These are phyloP conservation scores for Rhodotorula paludigena DNA, from an alignment of 768 basidiomycete species.

Conservation along the genomic window DNA sequence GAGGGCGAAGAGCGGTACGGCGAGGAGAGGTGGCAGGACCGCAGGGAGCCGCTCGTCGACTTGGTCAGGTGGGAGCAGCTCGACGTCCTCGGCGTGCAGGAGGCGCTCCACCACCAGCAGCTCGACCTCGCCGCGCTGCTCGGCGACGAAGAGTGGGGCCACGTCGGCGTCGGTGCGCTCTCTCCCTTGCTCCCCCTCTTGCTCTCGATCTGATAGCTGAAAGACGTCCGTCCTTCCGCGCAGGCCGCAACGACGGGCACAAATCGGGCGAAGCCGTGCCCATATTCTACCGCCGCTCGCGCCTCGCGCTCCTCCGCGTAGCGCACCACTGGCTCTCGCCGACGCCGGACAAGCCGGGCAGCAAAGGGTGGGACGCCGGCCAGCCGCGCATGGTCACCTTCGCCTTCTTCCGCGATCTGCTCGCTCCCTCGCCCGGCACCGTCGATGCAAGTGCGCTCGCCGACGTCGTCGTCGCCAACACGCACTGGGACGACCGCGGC, in stretches of 20 bases:
- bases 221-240: too few species aligned
- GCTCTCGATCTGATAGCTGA: background rate
- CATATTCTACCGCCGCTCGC: constrained; percentile 34
- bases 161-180: constrained; percentile 35
- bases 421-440: background rate
- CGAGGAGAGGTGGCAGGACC: constrained; percentile 12
- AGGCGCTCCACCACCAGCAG: constrained; percentile 34
- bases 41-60: constrained; percentile 29
- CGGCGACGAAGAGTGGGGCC: constrained; percentile 9
- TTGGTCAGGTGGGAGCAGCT: constrained; percentile 30
- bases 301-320: constrained; percentile 38
- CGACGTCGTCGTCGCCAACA: constrained; percentile 45
- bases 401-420: constrained; percentile 30
- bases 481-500: constrained; percentile 48
- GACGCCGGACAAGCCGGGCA: constrained; percentile 45
- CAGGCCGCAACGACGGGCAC: constrained; percentile 23
- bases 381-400: constrained; percentile 45
- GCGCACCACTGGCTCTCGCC: constrained; percentile 47
- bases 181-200: background rate
- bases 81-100: constrained; percentile 39
- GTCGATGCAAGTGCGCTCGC: background rate
- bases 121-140: constrained; percentile 24
- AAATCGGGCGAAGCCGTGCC: constrained; percentile 28
- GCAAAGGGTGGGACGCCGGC: constrained; percentile 48
- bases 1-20: constrained; percentile 2